Conservation (phyloP, 148 eudicot species). For the Heliamphora exappendiculata region DNA sequence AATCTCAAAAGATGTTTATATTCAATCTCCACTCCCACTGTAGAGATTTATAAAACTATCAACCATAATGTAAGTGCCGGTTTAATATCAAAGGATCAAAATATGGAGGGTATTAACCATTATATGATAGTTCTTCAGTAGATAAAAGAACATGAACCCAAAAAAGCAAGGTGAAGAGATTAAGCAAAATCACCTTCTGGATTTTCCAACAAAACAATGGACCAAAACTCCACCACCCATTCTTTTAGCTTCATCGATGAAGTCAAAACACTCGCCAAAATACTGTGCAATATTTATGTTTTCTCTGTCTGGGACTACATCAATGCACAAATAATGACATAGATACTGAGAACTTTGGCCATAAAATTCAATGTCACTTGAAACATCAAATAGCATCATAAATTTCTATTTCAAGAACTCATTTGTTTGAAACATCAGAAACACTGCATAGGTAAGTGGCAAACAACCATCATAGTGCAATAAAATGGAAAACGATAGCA, state of each 20-base stretch:
- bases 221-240: constrained; percentile 73
- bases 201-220: constrained; percentile 90
- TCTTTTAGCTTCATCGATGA: constrained; percentile 74
- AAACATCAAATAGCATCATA: background rate
- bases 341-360: constrained; percentile 1
- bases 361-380: background rate
- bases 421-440: background rate
- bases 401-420: background rate
- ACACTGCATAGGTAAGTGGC: background rate
- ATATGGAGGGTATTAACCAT: background rate
- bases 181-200: constrained; percentile 61
- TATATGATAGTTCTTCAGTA: background rate
- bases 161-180: constrained; percentile 1
- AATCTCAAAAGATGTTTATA: background rate
- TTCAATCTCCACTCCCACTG: background rate
- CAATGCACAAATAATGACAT: constrained; percentile 17
- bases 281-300: constrained; percentile 43
- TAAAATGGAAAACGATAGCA: background rate
- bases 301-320: constrained; percentile 57
- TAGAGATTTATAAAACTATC: background rate
- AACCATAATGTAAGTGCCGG: background rate
- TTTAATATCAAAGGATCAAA: too few relatives aligned
- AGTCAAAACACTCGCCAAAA: constrained; percentile 70
- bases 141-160: background rate
- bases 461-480: background rate